Evolutionary conservation across 2,329 filamentous ascomycete genomes (phyloP).

Genomic region (Thielaviopsis cerberus): DNA sequence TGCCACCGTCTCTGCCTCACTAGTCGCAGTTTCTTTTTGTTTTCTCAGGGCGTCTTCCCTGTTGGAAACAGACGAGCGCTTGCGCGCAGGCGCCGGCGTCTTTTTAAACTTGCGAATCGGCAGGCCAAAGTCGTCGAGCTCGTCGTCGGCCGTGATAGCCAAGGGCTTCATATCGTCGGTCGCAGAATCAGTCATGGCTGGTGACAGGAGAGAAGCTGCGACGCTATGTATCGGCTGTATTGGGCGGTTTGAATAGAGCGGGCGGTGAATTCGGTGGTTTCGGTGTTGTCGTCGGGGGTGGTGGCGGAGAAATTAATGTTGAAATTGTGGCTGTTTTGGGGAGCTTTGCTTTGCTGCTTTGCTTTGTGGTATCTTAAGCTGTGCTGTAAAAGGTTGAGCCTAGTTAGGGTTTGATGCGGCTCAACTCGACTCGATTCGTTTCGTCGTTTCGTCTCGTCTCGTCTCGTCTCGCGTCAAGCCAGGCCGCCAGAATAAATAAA

Average conservation of each 20-base stretch:
- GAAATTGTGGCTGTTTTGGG: neutral
- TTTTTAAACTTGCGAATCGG: slow-evolving; percentile 27
- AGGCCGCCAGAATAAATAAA: no score
- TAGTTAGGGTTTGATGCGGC: neutral
- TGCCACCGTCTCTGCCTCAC: neutral
- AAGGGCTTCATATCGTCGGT: slow-evolving; percentile 11
- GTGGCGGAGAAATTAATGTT: neutral
- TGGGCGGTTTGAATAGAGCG: neutral
- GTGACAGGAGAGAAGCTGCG: neutral
- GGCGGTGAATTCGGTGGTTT: neutral
- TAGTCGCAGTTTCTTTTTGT: neutral
- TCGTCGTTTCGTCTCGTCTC: neutral
- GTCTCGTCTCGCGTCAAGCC: neutral
- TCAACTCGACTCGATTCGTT: neutral
- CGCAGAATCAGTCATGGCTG: neutral
- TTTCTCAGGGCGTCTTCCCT: neutral
- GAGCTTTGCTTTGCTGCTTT: neutral
- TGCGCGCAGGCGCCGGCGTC: slow-evolving; percentile 5
- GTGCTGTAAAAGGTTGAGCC: neutral
- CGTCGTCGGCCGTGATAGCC: slow-evolving; percentile 15
- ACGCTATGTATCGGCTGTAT: neutral
- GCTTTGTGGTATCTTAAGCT: neutral
- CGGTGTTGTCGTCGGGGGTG: neutral
- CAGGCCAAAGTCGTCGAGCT: slow-evolving; percentile 54
- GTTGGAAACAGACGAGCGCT: neutral